A percentile compares a stretch with the other conserved stretches of the same genome.
Evolutionary conservation across 2,329 filamentous ascomycete species (phyloP).

Genomic region (Cladosporium sp.): DNA sequence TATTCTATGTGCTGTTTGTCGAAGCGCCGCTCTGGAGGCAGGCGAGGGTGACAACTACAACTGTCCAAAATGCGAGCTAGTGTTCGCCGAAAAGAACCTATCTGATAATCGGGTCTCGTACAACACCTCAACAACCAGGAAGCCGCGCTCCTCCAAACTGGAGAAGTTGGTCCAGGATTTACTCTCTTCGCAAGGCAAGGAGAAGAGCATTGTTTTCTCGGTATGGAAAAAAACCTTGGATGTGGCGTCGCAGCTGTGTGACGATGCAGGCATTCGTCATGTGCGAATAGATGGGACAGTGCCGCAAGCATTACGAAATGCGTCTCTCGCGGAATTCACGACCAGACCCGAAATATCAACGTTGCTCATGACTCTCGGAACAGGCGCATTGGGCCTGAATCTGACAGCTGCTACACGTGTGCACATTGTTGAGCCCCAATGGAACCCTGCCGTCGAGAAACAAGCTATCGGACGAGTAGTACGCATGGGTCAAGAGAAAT

Average conservation of each 20-base stretch:
- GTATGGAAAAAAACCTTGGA: conserved; percentile 12
- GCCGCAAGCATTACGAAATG: conserved; percentile 1
- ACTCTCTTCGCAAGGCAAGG: background rate
- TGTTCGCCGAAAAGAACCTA: background rate
- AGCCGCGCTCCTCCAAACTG: background rate
- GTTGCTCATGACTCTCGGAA: conserved; percentile 15
- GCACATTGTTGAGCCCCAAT: conserved; percentile 18
- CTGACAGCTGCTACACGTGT: conserved; percentile 15
- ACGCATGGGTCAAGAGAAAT: conserved; percentile 14
- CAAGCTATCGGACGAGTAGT: conserved; percentile 17
- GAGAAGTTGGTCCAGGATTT: background rate
- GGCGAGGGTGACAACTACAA: background rate
- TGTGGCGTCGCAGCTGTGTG: background rate
- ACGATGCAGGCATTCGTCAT: background rate
- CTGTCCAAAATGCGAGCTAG: background rate
- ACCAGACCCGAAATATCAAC: conserved; percentile 3
- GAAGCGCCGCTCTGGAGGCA: background rate
- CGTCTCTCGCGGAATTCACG: conserved; percentile 10
- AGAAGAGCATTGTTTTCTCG: conserved; percentile 13
- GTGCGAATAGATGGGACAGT: conserved; percentile 13
- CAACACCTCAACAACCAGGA: background rate
- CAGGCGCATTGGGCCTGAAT: conserved; percentile 15
- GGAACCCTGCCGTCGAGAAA: conserved; percentile 18
- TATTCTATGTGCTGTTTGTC: background rate
- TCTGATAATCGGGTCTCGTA: background rate